Evolutionary conservation across 2,329 filamentous ascomycete genomes (phyloP), one percentile per base, ranked within the genome.

Genomic region (Cladosporium sp.): DNA sequence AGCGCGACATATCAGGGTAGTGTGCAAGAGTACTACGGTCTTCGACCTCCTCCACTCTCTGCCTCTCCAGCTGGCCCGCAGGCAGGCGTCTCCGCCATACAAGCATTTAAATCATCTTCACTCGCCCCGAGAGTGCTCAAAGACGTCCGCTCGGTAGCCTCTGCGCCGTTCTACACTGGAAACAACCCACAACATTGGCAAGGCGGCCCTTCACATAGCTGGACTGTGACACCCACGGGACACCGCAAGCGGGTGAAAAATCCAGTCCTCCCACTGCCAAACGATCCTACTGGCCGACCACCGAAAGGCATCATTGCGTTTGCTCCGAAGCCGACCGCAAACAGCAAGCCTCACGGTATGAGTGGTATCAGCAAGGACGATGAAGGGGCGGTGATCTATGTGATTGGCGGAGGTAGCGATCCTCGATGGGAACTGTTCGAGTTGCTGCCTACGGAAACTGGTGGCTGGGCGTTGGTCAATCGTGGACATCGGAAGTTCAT

Each of bases 221-320:
- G 69, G 67, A 74, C 73, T 0, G 72, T 67, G 75, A 80, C 71
- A 72, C 74, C 76, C 1, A 78, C 76, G 3, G 76, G 80, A 32
- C 70, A 66, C 54, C 71, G 69, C 23, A 73, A 70, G 64, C 68
- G 70, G 32, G 71, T 77, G 14, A 71, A 67, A 49, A 74, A 73
- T 26, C 66, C 71, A 6, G 77, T 79, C 36, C 74, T 82, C 3
- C 82, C 83, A 18, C 80, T 85, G 25, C 81, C 85, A 2, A 83
- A 83, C 18, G 80, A 84, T 54, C 82, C 85, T 0, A 79, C 83
- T 51, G 82, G 83, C 10, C 78, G 87, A 59, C 89, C 92, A 16
- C 85, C 88, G 13, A 97, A 96, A 76, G 95, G 95, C 0, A 80
- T 95, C 8, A 85, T 97, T 65, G 93, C 93, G 2, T 98, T 96